Evolutionary conservation across 306 rosid genomes (phyloP).

Genomic region (Alnus glutinosa): DNA sequence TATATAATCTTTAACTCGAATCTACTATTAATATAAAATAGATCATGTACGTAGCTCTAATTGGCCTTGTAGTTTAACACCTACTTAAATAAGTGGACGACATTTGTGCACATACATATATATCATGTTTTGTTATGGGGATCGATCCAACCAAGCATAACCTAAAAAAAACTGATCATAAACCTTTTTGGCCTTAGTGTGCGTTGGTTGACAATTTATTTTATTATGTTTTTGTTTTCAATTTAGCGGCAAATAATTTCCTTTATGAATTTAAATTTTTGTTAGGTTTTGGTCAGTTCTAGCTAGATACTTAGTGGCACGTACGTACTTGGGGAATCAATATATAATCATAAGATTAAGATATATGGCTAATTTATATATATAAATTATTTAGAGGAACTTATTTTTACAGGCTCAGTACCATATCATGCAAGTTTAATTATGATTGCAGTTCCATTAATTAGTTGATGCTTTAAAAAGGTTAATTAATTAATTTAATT

Average conservation of each 20-base stretch:
- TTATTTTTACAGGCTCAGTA: not conserved
- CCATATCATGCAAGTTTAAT: not conserved
- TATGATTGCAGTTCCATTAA: not conserved
- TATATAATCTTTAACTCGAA: conserved; percentile 12
- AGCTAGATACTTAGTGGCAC: not conserved
- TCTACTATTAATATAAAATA: not conserved
- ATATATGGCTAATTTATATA: not conserved
- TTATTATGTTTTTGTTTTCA: conserved; percentile 20
- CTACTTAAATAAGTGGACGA: conserved; percentile 44
- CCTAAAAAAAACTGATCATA: conserved; percentile 42
- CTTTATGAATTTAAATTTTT: conserved; percentile 24
- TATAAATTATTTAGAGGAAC: not conserved
- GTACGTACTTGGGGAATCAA: not conserved
- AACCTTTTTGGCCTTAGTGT: conserved; percentile 23
- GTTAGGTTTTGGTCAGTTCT: conserved; percentile 25
- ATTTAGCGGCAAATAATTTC: conserved; percentile 30
- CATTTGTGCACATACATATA: conserved; percentile 32
- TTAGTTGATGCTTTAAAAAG: not conserved
- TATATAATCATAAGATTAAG: not conserved
- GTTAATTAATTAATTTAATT: not conserved
- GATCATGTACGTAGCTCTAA: conserved; percentile 10
- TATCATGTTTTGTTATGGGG: conserved; percentile 36
- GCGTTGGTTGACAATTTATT: conserved; percentile 36
- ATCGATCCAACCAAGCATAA: conserved; percentile 34
- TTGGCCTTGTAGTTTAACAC: conserved; percentile 30